Evolutionary conservation across 352 stramenopile genomes (phyloP), one percentile per base, ranked within the genome.

Genomic region (Phytophthora pluvialis): DNA sequence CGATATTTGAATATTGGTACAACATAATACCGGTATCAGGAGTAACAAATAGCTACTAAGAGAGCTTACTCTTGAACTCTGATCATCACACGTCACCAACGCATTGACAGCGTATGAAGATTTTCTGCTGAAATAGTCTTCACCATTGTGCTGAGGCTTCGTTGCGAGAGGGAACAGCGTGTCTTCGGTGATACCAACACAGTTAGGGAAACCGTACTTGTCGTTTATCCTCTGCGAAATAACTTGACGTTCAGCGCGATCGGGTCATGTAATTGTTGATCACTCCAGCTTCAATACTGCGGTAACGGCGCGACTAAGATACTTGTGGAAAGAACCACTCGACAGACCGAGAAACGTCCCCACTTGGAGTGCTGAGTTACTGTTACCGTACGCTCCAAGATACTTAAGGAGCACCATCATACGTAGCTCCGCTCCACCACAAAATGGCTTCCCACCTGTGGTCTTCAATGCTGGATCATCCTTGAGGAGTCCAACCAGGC

Each of bases 111-210:
- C 56, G 35, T 72, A 72, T 11, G 48, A 56, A 25, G 57, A 38
- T 33, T 73, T 73, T 6, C 59, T 8, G 4, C 29, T 61, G 26
- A 61, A 70, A 47, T 70, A 70, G 18, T 73, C 65, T 18, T 70
- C 65, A 28, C 65, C 59, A 29, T 73, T 38, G 13, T 62, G 7
- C 16, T 25, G 53, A 3, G 59, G 65, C 40, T 73, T 70, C 3
- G 47, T 9, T 21, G 58, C 60, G 11, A 73, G 61, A 10, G 65
- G 53, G 15, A 73, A 57, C n/a, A n/a, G n/a, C n/a, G n/a, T n/a
- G n/a, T n/a, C n/a, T 40, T 66, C 65, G 3, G 48, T 52, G 29
- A 66, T 54, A 1, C 65, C 65, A 25, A 70, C 44, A 60, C 65
- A 73, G 38, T 73, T 70, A 0, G 52, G 36, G 18, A 73, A 73